Evolutionary conservation across 2,329 filamentous ascomycete species (phyloP).

Genomic region (Dactylellina leptospora): DNA sequence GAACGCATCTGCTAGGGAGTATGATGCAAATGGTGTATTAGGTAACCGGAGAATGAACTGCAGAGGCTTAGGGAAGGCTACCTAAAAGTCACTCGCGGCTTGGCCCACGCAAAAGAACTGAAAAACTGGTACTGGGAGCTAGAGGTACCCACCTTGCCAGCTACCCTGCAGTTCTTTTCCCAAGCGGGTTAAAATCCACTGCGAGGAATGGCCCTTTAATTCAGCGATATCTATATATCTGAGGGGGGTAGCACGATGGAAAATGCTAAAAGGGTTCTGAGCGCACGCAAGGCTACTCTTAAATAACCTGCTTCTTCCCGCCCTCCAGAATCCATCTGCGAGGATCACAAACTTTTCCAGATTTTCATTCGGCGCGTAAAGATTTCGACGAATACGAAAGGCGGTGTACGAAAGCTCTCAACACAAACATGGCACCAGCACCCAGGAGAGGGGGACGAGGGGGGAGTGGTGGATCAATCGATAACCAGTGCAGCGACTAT

Average conservation of each 20-base stretch:
- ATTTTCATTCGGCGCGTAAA: background rate
- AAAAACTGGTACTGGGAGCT: constrained; percentile 1
- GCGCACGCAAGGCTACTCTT: background rate
- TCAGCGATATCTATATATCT: constrained; percentile 17
- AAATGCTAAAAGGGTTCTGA: background rate
- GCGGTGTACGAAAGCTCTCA: background rate
- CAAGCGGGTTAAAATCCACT: constrained; percentile 32
- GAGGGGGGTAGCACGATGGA: constrained; percentile 26
- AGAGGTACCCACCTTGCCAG: constrained; percentile 27
- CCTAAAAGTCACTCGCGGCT: constrained; percentile 14
- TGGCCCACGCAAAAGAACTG: constrained; percentile 6
- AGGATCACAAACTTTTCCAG: background rate
- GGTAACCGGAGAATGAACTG: constrained; percentile 4
- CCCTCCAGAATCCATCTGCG: background rate
- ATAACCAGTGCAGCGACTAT: constrained; percentile 35
- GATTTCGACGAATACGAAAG: background rate
- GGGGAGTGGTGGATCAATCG: background rate
- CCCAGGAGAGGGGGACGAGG: constrained; percentile 35
- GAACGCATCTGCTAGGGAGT: constrained; percentile 29
- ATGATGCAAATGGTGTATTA: constrained; percentile 4
- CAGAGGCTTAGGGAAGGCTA: constrained; percentile 38
- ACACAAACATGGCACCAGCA: constrained; percentile 21
- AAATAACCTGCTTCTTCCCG: background rate
- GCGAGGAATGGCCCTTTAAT: constrained; percentile 39
- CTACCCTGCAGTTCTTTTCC: constrained; percentile 8